phyloP scores from a whole-genome alignment of 2,329 filamentous ascomycete species.

The Zymoseptoria pseudotritici region DNA sequence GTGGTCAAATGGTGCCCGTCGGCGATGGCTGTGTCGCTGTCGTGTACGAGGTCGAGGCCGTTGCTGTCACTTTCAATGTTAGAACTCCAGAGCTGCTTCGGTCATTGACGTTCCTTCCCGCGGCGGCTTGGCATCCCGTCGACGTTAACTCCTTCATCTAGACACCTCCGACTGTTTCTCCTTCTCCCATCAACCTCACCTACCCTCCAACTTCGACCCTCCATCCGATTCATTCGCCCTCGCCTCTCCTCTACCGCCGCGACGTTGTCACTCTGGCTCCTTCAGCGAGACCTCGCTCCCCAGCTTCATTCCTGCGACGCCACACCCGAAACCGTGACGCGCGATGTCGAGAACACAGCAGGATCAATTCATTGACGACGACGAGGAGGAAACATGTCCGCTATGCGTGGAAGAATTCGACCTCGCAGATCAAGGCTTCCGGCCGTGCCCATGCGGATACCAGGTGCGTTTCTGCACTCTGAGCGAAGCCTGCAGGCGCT shows the following conservation, averaged over 20 bases:
- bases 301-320: conserved; percentile 5
- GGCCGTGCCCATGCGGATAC: conserved; percentile 94
- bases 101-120: too few species aligned
- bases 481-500: conserved; percentile 6
- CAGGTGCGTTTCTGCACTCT: conserved; percentile 56
- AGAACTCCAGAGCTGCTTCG: too few species aligned
- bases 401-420: conserved; percentile 99
- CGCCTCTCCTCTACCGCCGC: not conserved
- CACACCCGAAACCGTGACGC: conserved; percentile 18
- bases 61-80: not conserved
- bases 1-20: not conserved
- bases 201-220: not conserved
- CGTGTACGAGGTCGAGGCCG: not conserved
- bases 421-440: conserved; percentile 92
- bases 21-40: not conserved
- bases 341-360: conserved; percentile 43
- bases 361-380: conserved; percentile 49
- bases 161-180: not conserved
- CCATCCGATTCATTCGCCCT: not conserved
- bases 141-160: not conserved
- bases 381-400: conserved; percentile 60
- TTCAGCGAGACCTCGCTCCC: conserved; percentile 3
- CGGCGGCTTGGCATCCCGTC: too few species aligned
- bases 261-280: not conserved
- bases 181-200: not conserved